Evolutionary conservation across 108 stramenopile species (phyloP).

Genomic region (Epithemia pelagica): DNA sequence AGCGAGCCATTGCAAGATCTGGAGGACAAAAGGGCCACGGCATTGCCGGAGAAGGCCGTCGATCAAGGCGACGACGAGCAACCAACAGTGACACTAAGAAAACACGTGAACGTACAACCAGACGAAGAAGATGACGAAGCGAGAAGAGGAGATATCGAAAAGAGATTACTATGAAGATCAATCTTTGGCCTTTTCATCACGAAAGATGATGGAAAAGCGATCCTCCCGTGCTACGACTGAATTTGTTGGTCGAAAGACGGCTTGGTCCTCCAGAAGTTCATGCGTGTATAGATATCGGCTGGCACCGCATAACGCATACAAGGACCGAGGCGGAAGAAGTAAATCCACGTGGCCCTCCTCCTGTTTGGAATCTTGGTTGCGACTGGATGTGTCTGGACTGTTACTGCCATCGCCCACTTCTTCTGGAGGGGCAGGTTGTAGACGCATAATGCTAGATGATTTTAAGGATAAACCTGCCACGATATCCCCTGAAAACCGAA

Average conservation of each 20-base stretch:
- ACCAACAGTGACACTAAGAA: not conserved
- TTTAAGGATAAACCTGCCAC: constrained; percentile 84
- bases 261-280: constrained; percentile 45
- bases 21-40: constrained; percentile 50
- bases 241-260: constrained; percentile 31
- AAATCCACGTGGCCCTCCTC: constrained; percentile 53
- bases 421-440: constrained; percentile 40
- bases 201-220: constrained; percentile 71
- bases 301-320: constrained; percentile 62
- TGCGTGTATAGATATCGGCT: constrained; percentile 68
- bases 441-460: constrained; percentile 62
- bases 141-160: not conserved
- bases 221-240: constrained; percentile 41
- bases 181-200: constrained; percentile 41
- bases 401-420: constrained; percentile 5
- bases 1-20: constrained; percentile 47
- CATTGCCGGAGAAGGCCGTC: constrained; percentile 37
- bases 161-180: not conserved
- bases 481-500: constrained; percentile 80
- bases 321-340: constrained; percentile 59
- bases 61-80: constrained; percentile 13
- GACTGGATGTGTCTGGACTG: no score
- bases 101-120: not conserved
- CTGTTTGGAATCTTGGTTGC: not conserved
- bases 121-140: not conserved